Conservation (phyloP, 1,284 basidiomycete genomes). For the Ustilago nuda region DNA sequence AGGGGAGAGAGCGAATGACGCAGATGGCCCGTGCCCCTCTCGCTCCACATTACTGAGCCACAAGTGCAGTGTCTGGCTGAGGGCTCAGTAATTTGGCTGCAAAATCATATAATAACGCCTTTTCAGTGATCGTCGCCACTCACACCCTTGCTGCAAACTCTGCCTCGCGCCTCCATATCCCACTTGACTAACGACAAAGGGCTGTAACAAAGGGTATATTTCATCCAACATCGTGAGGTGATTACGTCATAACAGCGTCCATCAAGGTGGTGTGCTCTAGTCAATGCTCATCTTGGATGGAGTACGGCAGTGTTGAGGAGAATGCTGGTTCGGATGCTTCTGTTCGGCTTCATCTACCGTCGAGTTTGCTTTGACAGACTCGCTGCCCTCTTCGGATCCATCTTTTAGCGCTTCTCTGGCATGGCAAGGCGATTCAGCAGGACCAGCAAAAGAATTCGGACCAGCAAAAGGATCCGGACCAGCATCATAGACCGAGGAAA, state of each 20-base stretch:
- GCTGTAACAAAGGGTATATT: slow-evolving; percentile 2
- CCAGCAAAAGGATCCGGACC: slow-evolving; percentile 36
- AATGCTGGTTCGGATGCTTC: not conserved
- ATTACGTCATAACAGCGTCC: slow-evolving; percentile 14
- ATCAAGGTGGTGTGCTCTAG: not conserved
- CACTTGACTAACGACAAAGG: not conserved
- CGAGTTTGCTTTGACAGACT: not conserved
- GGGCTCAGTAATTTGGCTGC: not conserved
- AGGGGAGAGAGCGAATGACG: slow-evolving; percentile 11
- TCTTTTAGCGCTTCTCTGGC: not conserved
- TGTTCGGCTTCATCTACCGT: not conserved
- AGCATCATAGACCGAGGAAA: slow-evolving; percentile 31
- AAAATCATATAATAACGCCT: not conserved
- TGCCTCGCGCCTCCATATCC: not conserved
- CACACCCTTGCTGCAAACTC: not conserved
- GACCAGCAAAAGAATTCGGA: too few species aligned
- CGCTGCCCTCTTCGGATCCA: not conserved
- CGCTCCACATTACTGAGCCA: slow-evolving; percentile 1
- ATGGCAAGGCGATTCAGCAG: not conserved
- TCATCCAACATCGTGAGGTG: not conserved
- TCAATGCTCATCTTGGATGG: slow-evolving; percentile 36
- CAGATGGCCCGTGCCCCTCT: slow-evolving; percentile 10
- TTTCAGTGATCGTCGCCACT: not conserved
- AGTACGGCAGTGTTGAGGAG: slow-evolving; percentile 21
- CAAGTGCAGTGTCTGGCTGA: not conserved